Percentiles rank a stretch among this genome's conserved stretches.
phyloP scores from a whole-genome alignment of 768 basidiomycete species.

The Leccinum disarticulatum region DNA sequence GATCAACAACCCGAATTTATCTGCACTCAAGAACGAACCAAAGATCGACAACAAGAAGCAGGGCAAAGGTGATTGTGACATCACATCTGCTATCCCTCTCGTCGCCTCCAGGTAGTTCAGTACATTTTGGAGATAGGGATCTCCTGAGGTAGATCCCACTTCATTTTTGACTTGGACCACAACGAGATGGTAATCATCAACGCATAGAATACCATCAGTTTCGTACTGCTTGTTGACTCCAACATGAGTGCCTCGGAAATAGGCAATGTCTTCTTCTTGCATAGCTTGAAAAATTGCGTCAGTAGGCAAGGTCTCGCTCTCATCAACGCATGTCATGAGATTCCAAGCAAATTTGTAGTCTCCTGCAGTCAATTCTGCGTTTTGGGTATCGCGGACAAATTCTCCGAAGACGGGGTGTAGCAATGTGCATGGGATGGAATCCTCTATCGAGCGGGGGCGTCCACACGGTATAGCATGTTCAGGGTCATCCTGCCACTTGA shows the following conservation, averaged over 20 bases:
- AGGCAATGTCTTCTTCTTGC: too few species aligned
- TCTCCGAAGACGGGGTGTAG: background rate
- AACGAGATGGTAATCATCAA: background rate
- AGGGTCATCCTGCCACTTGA: background rate
- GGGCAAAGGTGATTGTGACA: constrained; percentile 22
- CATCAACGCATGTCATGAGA: background rate
- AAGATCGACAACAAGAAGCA: constrained; percentile 26
- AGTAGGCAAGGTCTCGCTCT: rapidly evolving
- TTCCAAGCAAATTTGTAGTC: background rate
- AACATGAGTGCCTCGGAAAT: too few species aligned
- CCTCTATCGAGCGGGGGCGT: background rate
- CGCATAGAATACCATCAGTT: too few species aligned
- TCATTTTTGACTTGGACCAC: constrained; percentile 26
- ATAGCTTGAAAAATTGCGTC: too few species aligned
- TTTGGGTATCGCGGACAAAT: background rate
- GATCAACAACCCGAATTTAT: too few species aligned
- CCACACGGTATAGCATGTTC: background rate
- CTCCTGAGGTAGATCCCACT: constrained; percentile 12
- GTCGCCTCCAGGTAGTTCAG: constrained; percentile 23
- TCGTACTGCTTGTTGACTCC: too few species aligned
- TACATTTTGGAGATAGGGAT: constrained; percentile 29
- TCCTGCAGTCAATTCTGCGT: background rate
- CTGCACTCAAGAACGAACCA: constrained; percentile 12
- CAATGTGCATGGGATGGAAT: background rate
- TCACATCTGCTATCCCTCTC: constrained; percentile 1